Evolutionary conservation across 2,329 filamentous ascomycete species (phyloP), one percentile per base, ranked within the genome.

Genomic region (Ceratocystis albifundus): DNA sequence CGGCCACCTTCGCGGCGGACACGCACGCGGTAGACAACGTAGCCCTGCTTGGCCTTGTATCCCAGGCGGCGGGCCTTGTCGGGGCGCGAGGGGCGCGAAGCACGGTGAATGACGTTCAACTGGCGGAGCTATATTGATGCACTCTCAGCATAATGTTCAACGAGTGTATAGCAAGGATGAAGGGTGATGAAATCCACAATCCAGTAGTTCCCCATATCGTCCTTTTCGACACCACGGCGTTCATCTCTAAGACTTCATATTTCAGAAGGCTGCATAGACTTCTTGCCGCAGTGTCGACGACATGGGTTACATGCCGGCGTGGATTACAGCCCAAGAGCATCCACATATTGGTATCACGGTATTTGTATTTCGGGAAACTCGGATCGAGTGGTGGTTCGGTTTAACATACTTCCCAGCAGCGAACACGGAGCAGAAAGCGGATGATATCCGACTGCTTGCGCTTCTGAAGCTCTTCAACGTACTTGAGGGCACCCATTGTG

Each of bases 11-110:
- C 94, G 80, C 94, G 91, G 80, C 94, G 89, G 75, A 99, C 94
- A 79, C 94, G 94, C 77, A 95, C 86, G 79, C 94, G 94, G 88
- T 99, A 99, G 88, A 99, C 91, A 79, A 99, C 94, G 85, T 97
- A 99, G 81, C 94, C 94, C 85, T 99, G 94, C 90, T 99, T 99
- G 85, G 95, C 94, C 90, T 99, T 99, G 90, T 99, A 99, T 76
- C 94, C 94, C 75, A 99, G 90, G 81, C 95, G 94, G 82, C 94
- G 94, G 78, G 95, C 94, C 90, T 99, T 99, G 85, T 99, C 95
- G 77, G 94, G 94, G 80, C 94, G 94, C 76, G 92, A 96, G 74
- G 94, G 94, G 76, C 93, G 92, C 76, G 91, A 95, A 78, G 94
- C 94, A 80, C 94, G 93, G 88, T 99, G 94, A 84, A 97, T 94